These are phyloP conservation scores for Hordeum pubiflorum DNA, from an alignment of 202 grass and related monocot genomes.

Conservation along the genomic window DNA sequence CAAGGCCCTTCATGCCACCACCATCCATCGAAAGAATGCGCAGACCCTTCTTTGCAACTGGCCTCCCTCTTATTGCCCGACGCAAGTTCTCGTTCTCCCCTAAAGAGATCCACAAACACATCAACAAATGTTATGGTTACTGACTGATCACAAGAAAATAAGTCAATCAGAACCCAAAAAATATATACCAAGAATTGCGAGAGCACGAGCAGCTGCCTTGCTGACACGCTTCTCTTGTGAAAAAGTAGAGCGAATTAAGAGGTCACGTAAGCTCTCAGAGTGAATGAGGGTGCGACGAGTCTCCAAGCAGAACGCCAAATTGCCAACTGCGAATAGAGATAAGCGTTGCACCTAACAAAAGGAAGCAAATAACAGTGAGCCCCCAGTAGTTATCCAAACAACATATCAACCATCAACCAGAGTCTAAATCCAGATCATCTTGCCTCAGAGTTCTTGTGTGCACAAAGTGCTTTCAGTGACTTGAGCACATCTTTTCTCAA, in stretches of 20 bases:
- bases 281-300: slow-evolving; percentile 75
- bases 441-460: slow-evolving; percentile 87
- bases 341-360: slow-evolving; percentile 88
- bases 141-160: slow-evolving; percentile 3
- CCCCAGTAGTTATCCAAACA: slow-evolving; percentile 13
- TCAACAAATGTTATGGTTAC: slow-evolving; percentile 14
- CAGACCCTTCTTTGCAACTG: slow-evolving; percentile 79
- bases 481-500: slow-evolving; percentile 82
- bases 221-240: slow-evolving; percentile 56
- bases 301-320: slow-evolving; percentile 96
- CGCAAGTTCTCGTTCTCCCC: slow-evolving; percentile 95
- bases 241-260: slow-evolving; percentile 75
- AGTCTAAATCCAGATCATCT: slow-evolving; percentile 38
- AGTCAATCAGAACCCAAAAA: neutral
- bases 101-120: slow-evolving; percentile 33
- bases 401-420: slow-evolving; percentile 30
- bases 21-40: slow-evolving; percentile 97
- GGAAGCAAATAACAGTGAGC: slow-evolving; percentile 36
- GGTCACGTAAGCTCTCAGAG: slow-evolving; percentile 81
- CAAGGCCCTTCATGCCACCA: slow-evolving; percentile 98
- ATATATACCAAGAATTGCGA: slow-evolving; percentile 80
- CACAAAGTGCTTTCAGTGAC: slow-evolving; percentile 88
- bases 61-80: slow-evolving; percentile 75
- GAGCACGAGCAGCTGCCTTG: slow-evolving; percentile 88
- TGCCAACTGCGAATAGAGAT: slow-evolving; percentile 90